Percentiles rank a stretch among this genome's conserved stretches.
Conservation (phyloP, 2,329 filamentous ascomycete genomes). For the Fusarium sp. region DNA sequence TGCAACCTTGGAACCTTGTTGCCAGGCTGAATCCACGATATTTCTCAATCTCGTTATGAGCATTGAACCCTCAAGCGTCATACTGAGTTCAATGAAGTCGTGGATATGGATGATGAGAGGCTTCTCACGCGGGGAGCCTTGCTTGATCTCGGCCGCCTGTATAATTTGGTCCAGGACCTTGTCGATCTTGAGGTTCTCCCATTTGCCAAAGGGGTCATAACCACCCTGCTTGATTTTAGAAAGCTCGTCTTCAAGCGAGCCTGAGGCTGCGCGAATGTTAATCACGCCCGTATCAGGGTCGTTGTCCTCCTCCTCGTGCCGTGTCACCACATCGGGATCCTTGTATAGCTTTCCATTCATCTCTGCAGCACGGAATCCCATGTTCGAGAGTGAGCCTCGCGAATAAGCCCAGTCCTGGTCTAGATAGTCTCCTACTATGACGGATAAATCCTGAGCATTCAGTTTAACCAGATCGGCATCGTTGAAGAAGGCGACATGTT, state of each 20-base stretch:
- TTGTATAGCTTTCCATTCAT: conserved; percentile 63
- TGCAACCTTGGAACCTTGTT: conserved; percentile 75
- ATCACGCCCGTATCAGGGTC: conserved; percentile 47
- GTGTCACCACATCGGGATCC: conserved; percentile 50
- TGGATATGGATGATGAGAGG: conserved; percentile 79
- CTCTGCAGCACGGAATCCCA: conserved; percentile 66
- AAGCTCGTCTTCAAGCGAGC: conserved; percentile 55
- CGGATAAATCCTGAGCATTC: conserved; percentile 74
- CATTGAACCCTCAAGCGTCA: conserved; percentile 72
- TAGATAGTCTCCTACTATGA: conserved; percentile 74
- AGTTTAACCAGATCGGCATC: conserved; percentile 74
- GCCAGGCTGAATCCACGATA: conserved; percentile 76
- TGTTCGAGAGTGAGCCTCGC: conserved; percentile 59
- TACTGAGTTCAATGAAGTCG: conserved; percentile 81
- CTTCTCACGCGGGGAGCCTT: conserved; percentile 46
- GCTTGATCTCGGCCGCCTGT: conserved; percentile 53
- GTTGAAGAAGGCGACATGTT: conserved; percentile 68
- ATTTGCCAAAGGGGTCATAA: conserved; percentile 55
- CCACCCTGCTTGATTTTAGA: conserved; percentile 53
- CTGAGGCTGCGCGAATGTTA: conserved; percentile 41
- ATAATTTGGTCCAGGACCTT: conserved; percentile 67
- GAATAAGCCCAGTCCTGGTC: conserved; percentile 65
- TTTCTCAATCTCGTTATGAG: conserved; percentile 76
- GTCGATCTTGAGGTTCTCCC: conserved; percentile 70
- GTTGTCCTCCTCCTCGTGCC: conserved; percentile 47